phyloP scores from a whole-genome alignment of 106 monocot species.

The Acorus calamus region DNA sequence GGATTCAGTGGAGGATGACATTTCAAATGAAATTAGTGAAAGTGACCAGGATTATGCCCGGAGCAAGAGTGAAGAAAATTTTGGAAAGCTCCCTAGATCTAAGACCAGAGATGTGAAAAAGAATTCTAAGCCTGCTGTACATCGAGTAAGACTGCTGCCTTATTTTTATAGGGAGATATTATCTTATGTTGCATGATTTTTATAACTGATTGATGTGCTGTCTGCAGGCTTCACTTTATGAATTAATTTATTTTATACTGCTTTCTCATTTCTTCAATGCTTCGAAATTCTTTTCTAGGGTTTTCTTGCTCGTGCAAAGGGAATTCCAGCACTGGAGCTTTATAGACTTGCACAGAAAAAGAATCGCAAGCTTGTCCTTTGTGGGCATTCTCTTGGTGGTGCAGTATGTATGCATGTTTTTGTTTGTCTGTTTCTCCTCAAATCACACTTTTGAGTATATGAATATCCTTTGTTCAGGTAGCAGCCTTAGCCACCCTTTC shows the following conservation, averaged over 20 bases:
- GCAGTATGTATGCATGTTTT: constrained; percentile 47
- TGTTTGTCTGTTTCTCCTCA: neutral
- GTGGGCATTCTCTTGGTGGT: constrained; percentile 98
- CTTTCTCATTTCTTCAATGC: too few species aligned
- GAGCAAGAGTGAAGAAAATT: constrained; percentile 37
- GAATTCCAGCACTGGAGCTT: constrained; percentile 90
- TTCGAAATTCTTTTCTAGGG: constrained; percentile 29
- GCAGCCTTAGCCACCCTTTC: constrained; percentile 94
- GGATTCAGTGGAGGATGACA: constrained; percentile 44
- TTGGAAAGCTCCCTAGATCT: constrained; percentile 15
- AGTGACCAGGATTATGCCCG: constrained; percentile 24
- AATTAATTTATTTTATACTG: too few species aligned
- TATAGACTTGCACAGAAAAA: constrained; percentile 89
- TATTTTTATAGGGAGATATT: neutral
- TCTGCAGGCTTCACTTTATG: too few species aligned
- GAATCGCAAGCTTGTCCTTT: constrained; percentile 87
- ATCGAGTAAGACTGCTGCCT: constrained; percentile 41
- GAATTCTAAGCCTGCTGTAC: constrained; percentile 78
- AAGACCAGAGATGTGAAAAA: constrained; percentile 30
- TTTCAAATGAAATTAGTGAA: constrained; percentile 30
- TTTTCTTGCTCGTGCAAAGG: constrained; percentile 93
- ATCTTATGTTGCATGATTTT: too few species aligned
- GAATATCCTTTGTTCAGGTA: constrained; percentile 34
- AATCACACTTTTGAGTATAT: neutral
- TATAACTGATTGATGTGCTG: too few species aligned